phyloP scores from a whole-genome alignment of 805 yeast species.

The Kazachstania viticola region DNA sequence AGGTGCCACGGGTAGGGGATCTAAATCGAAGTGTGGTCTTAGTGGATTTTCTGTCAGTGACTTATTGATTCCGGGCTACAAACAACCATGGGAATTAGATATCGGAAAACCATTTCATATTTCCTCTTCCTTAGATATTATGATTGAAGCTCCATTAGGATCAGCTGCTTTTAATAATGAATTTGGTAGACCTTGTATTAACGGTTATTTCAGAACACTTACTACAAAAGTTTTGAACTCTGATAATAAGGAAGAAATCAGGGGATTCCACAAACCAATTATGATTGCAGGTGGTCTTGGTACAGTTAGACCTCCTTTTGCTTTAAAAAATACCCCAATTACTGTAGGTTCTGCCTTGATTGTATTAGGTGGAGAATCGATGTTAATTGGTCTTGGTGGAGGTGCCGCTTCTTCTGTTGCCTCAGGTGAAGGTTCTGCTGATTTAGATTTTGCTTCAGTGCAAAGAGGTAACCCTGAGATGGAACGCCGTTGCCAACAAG shows the following conservation, averaged over 20 bases:
- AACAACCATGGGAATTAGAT: slow-evolving; percentile 91
- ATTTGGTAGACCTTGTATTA: slow-evolving; percentile 95
- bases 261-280: slow-evolving; percentile 98
- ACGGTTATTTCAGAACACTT: slow-evolving; percentile 92
- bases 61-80: slow-evolving; percentile 68
- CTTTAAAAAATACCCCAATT: slow-evolving; percentile 75
- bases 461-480: slow-evolving; percentile 99
- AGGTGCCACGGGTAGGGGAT: slow-evolving; percentile 98
- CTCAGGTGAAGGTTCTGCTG: slow-evolving; percentile 95
- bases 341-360: slow-evolving; percentile 87
- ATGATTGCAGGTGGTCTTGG: slow-evolving; percentile 99
- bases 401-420: slow-evolving; percentile 98
- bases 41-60: slow-evolving; percentile 90
- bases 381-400: slow-evolving; percentile 98
- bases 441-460: slow-evolving; percentile 94
- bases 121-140: slow-evolving; percentile 85
- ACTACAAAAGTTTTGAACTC: slow-evolving; percentile 62
- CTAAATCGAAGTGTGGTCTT: slow-evolving; percentile 92
- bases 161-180: slow-evolving; percentile 98
- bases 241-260: slow-evolving; percentile 55
- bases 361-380: slow-evolving; percentile 94
- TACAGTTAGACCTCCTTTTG: slow-evolving; percentile 84
- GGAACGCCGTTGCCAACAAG: slow-evolving; percentile 98
- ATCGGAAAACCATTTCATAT: slow-evolving; percentile 89
- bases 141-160: slow-evolving; percentile 96